A percentile compares a stretch with the other conserved stretches of the same genome.
phyloP scores from a whole-genome alignment of 768 basidiomycete genomes.

The Phanerochaete sordida region DNA sequence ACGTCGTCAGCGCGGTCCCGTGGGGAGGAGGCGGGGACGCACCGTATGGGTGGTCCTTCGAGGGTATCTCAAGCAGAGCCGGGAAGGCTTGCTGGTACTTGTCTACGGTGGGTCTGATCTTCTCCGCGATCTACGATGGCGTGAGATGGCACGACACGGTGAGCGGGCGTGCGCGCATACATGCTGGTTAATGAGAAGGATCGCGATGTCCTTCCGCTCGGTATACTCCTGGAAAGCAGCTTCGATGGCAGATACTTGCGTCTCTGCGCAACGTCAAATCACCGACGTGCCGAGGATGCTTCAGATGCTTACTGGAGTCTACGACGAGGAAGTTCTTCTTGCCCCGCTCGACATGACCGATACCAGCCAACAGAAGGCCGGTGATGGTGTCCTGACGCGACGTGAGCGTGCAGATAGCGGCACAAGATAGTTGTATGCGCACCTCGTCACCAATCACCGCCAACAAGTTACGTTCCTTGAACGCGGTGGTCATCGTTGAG shows the following conservation, averaged over 20 bases:
- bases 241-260: conserved; percentile 87
- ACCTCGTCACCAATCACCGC: conserved; percentile 99
- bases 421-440: conserved; percentile 8
- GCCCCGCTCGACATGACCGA: conserved; percentile 88
- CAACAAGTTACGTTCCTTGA: conserved; percentile 82
- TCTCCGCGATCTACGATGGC: conserved; percentile 79
- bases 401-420: conserved; percentile 14
- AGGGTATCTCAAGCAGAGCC: conserved; percentile 94
- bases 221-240: conserved; percentile 93
- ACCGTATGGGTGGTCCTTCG: conserved; percentile 99
- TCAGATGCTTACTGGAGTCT: conserved; percentile 71
- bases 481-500: conserved; percentile 48
- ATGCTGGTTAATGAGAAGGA: conserved; percentile 97
- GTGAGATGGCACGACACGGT: not conserved
- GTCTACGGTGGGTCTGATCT: conserved; percentile 93
- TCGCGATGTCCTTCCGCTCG: conserved; percentile 91
- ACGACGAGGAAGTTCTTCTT: conserved; percentile 99
- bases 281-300: not conserved
- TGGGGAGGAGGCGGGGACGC: conserved; percentile 21
- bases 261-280: conserved; percentile 52
- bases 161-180: conserved; percentile 35
- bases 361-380: conserved; percentile 89
- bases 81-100: conserved; percentile 96
- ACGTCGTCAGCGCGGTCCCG: conserved; percentile 15
- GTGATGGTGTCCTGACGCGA: conserved; percentile 87